Conservation (phyloP, 257 asterid species). For the Verbascum thapsus region DNA sequence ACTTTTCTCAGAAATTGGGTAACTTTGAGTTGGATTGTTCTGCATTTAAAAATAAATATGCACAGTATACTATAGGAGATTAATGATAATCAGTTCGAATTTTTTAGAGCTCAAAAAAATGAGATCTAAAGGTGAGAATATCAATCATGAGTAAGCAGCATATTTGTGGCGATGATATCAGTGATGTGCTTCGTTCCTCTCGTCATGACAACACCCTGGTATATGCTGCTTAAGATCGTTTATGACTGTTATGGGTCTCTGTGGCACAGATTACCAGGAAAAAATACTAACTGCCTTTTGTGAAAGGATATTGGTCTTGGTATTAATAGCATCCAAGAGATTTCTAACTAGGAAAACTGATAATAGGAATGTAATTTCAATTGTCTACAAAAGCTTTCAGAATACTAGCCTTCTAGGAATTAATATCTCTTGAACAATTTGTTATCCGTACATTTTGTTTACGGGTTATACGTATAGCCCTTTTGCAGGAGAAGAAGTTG, state of each 20-base stretch:
- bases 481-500: constrained; percentile 92
- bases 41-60: not conserved
- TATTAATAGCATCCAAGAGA: constrained; percentile 4
- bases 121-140: not conserved
- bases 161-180: not conserved
- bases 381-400: constrained; percentile 11
- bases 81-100: constrained; percentile 1
- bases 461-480: constrained; percentile 64
- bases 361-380: not conserved
- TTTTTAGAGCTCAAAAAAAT: constrained; percentile 8
- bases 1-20: not conserved
- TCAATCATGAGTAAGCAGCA: not conserved
- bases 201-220: not conserved
- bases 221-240: not conserved
- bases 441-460: constrained; percentile 36
- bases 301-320: constrained; percentile 7
- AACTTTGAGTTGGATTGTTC: not conserved
- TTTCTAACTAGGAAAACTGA: not conserved
- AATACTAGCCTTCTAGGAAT: constrained; percentile 14
- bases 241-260: not conserved
- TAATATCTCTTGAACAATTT: constrained; percentile 14
- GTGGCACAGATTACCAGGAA: not conserved
- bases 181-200: not conserved
- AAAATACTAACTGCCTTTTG: not conserved
- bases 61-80: not conserved